Base-by-base conservation (phyloP, 2,329 filamentous ascomycete species). In the Clonostachys rosea region DNA sequence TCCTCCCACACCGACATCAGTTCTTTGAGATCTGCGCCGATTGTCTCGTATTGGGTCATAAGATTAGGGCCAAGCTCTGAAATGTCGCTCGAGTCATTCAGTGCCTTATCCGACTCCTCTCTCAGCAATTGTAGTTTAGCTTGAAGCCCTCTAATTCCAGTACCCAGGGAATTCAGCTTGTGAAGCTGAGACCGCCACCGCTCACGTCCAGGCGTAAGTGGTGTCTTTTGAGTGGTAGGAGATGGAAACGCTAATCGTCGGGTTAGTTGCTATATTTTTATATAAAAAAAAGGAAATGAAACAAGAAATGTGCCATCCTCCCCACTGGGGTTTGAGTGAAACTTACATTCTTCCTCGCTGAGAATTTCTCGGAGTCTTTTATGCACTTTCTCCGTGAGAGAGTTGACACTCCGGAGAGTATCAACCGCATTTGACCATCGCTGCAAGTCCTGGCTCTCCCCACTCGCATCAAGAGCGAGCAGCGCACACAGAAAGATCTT, bases 41-140 rank as follows among this genome's bases (percentile, higher is more conserved):
- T 95, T 5, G 91, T 92, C 48, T 99, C 94, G 65, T 97, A 99
- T 59, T 97, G 94, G 18, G 84, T 71, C 76, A 96, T 85, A 37
- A 97, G 76, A 52, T 83, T 84, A 1, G 85, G 79, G 1, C 88
- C 89, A 14, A 96, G 78, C 54, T 95, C 88, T 5, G 83, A 81
- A 16, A 89, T 81, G 55, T 86, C 82, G 49, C 77, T 75, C 36
- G 87, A 83, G 56, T 86, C 83, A 58, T 95, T 88, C 30, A 96
- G 68, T 40, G 83, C 83, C 50, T 81, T 81, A 59, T 89, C 89
- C 0, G 91, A 95, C 64, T 96, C 91, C 64, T 99, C 94, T 44
- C 90, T 84, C 47, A 97, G 71, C 8, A 99, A 76, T 50, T 95
- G 91, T 71, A 99, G 83, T 66, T 97, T 99, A 35, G 94, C 94